Percentiles rank a stretch among this genome's conserved stretches.
Conservation (phyloP, 495 filamentous ascomycete genomes). For the Cercophora newfieldiana region DNA sequence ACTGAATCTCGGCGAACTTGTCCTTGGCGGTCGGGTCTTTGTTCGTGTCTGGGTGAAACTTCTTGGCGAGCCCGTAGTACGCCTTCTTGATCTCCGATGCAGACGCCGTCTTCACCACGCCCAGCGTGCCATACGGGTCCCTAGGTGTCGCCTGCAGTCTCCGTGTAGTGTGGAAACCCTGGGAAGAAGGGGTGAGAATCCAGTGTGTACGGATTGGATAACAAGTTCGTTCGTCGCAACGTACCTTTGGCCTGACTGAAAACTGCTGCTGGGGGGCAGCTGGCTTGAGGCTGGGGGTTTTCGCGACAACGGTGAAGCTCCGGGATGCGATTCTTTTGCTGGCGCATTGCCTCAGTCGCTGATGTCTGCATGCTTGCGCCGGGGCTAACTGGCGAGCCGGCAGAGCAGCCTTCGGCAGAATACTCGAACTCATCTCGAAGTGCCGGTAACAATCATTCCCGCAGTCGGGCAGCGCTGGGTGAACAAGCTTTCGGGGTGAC, state of each 20-base stretch:
- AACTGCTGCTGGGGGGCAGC: background rate
- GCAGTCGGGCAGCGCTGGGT: background rate
- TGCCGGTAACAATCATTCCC: constrained; percentile 22
- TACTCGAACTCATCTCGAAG: constrained; percentile 49
- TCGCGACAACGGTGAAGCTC: constrained; percentile 24
- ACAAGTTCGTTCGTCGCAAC: constrained; percentile 1
- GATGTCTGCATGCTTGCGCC: constrained; percentile 48
- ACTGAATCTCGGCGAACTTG: constrained; percentile 87
- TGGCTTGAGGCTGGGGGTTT: constrained; percentile 4
- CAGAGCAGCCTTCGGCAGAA: constrained; percentile 53
- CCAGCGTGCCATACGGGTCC: constrained; percentile 84
- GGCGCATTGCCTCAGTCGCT: constrained; percentile 38
- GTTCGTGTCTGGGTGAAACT: constrained; percentile 97
- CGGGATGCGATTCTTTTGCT: background rate
- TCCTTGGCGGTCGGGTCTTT: constrained; percentile 91
- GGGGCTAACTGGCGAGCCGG: constrained; percentile 52
- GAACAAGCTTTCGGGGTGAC: background rate
- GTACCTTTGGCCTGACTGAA: constrained; percentile 19
- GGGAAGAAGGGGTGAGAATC: background rate
- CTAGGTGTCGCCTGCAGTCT: constrained; percentile 58
- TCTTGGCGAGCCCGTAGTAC: constrained; percentile 97
- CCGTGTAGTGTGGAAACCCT: constrained; percentile 79
- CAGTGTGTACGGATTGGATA: background rate
- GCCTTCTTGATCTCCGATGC: constrained; percentile 93
- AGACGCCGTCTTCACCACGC: constrained; percentile 79